Conservation (phyloP, 805 yeast species). For the Pichia eremophila region DNA sequence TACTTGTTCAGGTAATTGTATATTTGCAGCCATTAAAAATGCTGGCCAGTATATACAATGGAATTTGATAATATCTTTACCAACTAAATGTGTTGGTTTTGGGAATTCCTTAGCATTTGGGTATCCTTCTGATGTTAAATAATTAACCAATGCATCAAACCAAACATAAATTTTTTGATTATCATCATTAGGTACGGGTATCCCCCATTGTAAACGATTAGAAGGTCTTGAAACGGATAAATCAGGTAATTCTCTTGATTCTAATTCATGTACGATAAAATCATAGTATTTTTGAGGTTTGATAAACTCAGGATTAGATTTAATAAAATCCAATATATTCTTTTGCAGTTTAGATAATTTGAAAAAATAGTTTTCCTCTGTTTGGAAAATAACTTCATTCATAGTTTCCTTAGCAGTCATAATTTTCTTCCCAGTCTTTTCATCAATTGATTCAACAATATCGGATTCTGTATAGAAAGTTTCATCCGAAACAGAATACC, state of each 20-base stretch:
- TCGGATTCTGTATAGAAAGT: conserved; percentile 85
- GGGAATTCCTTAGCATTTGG: conserved; percentile 27
- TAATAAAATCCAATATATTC: conserved; percentile 39
- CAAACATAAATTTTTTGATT: conserved; percentile 85
- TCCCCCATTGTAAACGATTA: conserved; percentile 78
- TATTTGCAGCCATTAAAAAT: conserved; percentile 72
- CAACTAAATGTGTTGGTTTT: conserved; percentile 60
- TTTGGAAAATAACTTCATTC: conserved; percentile 62
- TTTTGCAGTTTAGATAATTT: conserved; percentile 53
- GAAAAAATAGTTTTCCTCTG: conserved; percentile 85
- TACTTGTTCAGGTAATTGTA: conserved; percentile 61
- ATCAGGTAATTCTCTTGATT: conserved; percentile 42
- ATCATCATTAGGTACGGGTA: conserved; percentile 72
- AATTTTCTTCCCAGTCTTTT: conserved; percentile 22
- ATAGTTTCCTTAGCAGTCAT: conserved; percentile 58
- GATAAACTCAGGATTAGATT: conserved; percentile 49
- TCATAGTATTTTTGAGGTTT: conserved; percentile 49
- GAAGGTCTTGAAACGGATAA: conserved; percentile 84
- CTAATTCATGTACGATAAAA: conserved; percentile 51
- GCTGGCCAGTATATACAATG: conserved; percentile 95
- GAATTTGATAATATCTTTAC: conserved; percentile 84
- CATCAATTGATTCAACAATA: conserved; percentile 35
- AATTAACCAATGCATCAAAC: conserved; percentile 91
- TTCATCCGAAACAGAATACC: conserved; percentile 94
- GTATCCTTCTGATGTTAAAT: conserved; percentile 60